These are phyloP conservation scores for Diutina catenulata DNA, from an alignment of 1,139 yeast species.

Conservation along the genomic window DNA sequence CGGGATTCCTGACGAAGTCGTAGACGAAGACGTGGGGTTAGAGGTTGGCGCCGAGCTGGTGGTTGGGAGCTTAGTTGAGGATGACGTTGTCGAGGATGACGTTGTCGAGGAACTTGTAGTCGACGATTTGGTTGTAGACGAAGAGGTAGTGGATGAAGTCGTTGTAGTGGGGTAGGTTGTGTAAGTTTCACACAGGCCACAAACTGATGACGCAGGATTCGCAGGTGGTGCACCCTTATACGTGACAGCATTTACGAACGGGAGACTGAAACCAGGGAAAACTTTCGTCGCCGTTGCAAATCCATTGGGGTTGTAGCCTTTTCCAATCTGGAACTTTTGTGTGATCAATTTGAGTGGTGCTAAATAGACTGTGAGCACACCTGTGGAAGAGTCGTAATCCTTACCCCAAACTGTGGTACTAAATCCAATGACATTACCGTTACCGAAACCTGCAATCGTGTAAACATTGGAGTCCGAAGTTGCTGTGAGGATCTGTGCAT, in stretches of 20 bases:
- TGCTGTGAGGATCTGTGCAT: too few species aligned
- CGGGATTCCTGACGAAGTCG: too few species aligned
- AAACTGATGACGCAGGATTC: background rate
- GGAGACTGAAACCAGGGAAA: background rate
- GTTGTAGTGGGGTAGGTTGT: background rate
- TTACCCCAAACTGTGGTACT: background rate
- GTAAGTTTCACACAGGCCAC: background rate
- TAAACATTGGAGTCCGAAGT: too few species aligned
- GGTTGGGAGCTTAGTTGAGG: background rate
- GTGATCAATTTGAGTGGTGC: background rate
- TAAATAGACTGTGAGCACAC: background rate
- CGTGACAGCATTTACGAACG: background rate
- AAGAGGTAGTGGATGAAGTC: too few species aligned
- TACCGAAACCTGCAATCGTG: constrained; percentile 4
- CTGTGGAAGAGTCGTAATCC: background rate
- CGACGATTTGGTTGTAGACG: too few species aligned
- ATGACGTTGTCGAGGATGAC: background rate
- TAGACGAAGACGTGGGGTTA: too few species aligned
- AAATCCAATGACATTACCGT: constrained; percentile 3
- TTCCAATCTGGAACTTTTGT: constrained; percentile 1
- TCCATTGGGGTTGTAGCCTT: background rate
- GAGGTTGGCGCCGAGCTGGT: too few species aligned
- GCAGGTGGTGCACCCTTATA: constrained; percentile 2
- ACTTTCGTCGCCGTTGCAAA: background rate
- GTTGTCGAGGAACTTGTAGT: too few species aligned